Percentiles rank a stretch among this genome's conserved stretches.
These are phyloP conservation scores for Penicillium frequentans DNA, from an alignment of 2,329 filamentous ascomycete species.

Conservation along the genomic window DNA sequence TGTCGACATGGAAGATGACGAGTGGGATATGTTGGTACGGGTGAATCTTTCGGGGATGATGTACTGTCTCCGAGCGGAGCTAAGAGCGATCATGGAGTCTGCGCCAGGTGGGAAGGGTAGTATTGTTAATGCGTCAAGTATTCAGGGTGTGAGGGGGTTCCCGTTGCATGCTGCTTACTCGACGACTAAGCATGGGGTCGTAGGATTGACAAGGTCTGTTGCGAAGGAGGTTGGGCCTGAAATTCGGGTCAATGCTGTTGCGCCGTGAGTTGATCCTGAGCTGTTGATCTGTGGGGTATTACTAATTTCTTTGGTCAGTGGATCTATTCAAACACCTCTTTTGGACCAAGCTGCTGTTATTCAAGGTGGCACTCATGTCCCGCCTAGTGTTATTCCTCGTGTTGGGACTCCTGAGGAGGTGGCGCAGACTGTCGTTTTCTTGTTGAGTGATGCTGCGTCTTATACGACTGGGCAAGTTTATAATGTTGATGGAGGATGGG, in stretches of 20 bases:
- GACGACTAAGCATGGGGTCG: slow-evolving; percentile 36
- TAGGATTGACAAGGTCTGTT: slow-evolving; percentile 37
- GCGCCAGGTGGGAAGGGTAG: slow-evolving; percentile 40
- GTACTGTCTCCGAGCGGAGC: slow-evolving; percentile 52
- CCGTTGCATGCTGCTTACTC: slow-evolving; percentile 32
- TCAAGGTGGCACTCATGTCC: slow-evolving; percentile 15
- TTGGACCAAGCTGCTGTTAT: slow-evolving; percentile 27
- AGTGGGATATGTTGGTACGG: slow-evolving; percentile 45
- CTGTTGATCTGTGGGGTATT: background rate
- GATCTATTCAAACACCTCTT: slow-evolving; percentile 36
- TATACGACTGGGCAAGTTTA: slow-evolving; percentile 50
- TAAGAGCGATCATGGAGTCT: slow-evolving; percentile 40
- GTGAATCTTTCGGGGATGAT: slow-evolving; percentile 53
- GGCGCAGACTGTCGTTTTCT: slow-evolving; percentile 49
- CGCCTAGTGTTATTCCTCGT: slow-evolving; percentile 26
- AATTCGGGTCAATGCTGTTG: slow-evolving; percentile 45
- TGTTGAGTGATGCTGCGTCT: slow-evolving; percentile 47
- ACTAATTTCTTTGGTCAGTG: slow-evolving; percentile 19
- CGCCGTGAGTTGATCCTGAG: slow-evolving; percentile 35
- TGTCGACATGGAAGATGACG: slow-evolving; percentile 38
- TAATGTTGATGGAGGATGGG: slow-evolving; percentile 50
- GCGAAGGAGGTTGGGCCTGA: slow-evolving; percentile 38
- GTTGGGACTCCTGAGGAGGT: slow-evolving; percentile 35
- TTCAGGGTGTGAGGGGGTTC: slow-evolving; percentile 42
- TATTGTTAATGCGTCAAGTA: slow-evolving; percentile 56